Base-by-base conservation (phyloP, 2,329 filamentous ascomycete species). In the Venturia carpophila region DNA sequence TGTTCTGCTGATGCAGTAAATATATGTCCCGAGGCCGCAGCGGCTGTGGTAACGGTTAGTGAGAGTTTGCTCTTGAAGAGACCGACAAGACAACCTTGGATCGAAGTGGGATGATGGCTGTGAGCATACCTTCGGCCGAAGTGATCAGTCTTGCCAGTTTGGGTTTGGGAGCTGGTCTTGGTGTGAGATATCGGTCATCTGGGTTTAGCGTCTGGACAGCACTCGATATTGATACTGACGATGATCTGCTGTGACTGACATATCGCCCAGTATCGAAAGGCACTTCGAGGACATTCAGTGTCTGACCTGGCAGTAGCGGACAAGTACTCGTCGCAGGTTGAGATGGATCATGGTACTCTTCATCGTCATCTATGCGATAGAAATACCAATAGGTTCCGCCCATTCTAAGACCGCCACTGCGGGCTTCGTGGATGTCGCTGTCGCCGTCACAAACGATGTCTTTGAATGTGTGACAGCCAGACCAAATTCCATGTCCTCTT, bases 361-460 rank as follows among this genome's bases (percentile, higher is more conserved):
- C 80, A 60, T 88, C 86, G 69, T 88, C 87, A 75, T 97, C 87
- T 52, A 97, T 76, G 73, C 92, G 86, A 76, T 96, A 97, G 78
- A 94, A 97, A 80, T 96, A 97, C 83, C 93, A 97, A 77, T 97
- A 97, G 19, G 88, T 94, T 67, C 89, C 86, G 56, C 92, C 92
- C 90, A 96, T 96, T 76, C 89, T 94, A 68, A 97, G 82, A 63
- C 89, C 92, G 66, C 92, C 92, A 69, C 84, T 84, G 70, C 91
- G 84, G 70, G 84, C 85, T 42, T 80, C 77, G 30, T 75, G 76
- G 63, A 78, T 80, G 69, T 78, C 71, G 21, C 79, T 75, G 67
- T 87, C 82, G 66, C 91, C 90, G 76, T 95, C 91, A 71, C 87
- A 91, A 70, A 91, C 86, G 72, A 95, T 94, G 74, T 94, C 86